Percentiles rank a stretch among this genome's conserved stretches.
phyloP scores from a whole-genome alignment of 2,329 filamentous ascomycete species.

The Zymoseptoria pseudotritici region DNA sequence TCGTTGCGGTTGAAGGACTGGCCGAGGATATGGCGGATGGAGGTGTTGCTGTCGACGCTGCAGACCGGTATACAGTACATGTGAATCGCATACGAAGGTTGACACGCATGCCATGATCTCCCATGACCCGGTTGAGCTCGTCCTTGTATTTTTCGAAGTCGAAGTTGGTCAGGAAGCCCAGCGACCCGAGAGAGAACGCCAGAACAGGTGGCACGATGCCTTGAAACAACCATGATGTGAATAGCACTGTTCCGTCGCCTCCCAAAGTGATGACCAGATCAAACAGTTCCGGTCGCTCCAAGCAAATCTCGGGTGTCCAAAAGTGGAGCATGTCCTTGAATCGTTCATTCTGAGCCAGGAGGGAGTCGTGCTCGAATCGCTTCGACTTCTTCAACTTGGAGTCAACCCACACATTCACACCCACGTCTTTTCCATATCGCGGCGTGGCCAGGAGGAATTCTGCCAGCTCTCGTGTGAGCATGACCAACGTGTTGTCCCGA shows the following conservation, averaged over 20 bases:
- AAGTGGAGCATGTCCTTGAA: constrained; percentile 83
- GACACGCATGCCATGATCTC: constrained; percentile 89
- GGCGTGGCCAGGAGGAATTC: constrained; percentile 84
- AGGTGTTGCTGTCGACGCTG: constrained; percentile 27
- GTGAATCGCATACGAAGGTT: constrained; percentile 98
- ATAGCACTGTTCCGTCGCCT: constrained; percentile 94
- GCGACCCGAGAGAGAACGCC: constrained; percentile 81
- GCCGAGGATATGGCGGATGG: constrained; percentile 22
- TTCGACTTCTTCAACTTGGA: constrained; percentile 83
- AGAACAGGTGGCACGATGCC: constrained; percentile 87
- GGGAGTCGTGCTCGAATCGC: constrained; percentile 69
- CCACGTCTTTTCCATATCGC: constrained; percentile 80
- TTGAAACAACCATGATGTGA: constrained; percentile 95
- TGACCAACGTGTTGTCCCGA: constrained; percentile 85
- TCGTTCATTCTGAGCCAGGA: constrained; percentile 65
- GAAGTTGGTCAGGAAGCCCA: constrained; percentile 95
- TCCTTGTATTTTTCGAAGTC: constrained; percentile 70
- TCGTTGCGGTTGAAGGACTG: constrained; percentile 22
- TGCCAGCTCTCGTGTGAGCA: constrained; percentile 77
- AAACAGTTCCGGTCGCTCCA: constrained; percentile 87
- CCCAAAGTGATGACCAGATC: constrained; percentile 79
- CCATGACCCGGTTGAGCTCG: constrained; percentile 81
- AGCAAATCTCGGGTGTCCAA: constrained; percentile 95
- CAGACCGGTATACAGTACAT: constrained; percentile 82
- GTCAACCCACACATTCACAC: constrained; percentile 97